A percentile compares a stretch with the other conserved stretches of the same genome.
Conservation (phyloP, 2,329 filamentous ascomycete genomes). For the Cladosporium oxysporum region DNA sequence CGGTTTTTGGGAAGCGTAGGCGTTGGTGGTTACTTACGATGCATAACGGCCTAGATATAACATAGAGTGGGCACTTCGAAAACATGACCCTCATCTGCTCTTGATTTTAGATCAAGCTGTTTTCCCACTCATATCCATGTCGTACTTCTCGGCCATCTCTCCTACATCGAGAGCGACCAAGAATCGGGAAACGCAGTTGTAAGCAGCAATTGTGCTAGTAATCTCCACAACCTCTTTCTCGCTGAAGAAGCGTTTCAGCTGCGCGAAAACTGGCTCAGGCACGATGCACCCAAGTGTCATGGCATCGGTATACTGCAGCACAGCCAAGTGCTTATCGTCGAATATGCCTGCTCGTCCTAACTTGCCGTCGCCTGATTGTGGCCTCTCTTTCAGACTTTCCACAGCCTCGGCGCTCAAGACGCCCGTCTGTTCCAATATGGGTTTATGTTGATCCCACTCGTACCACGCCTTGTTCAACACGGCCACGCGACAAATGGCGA, state of each 20-base stretch:
- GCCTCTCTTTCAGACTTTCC: conserved; percentile 44
- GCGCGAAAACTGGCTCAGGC: conserved; percentile 65
- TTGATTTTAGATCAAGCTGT: conserved; percentile 12
- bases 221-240: conserved; percentile 79
- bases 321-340: conserved; percentile 64
- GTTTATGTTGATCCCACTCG: conserved; percentile 80
- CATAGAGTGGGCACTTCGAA: not conserved
- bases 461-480: conserved; percentile 80
- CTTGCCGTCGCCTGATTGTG: conserved; percentile 25
- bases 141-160: conserved; percentile 41
- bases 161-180: conserved; percentile 74
- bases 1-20: conserved; percentile 5
- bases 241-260: conserved; percentile 61
- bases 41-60: not conserved
- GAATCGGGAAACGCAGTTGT: conserved; percentile 84
- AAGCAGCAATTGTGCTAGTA: conserved; percentile 74
- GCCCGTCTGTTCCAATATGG: conserved; percentile 64
- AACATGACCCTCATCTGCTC: not conserved
- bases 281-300: conserved; percentile 78
- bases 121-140: conserved; percentile 31
- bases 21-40: conserved; percentile 8
- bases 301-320: conserved; percentile 74
- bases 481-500: conserved; percentile 79
- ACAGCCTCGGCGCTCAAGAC: conserved; percentile 56
- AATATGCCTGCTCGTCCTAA: conserved; percentile 41